Evolutionary conservation across 2,329 filamentous ascomycete species (phyloP), one percentile per base, ranked within the genome.

Genomic region (Colletotrichum orbiculare): DNA sequence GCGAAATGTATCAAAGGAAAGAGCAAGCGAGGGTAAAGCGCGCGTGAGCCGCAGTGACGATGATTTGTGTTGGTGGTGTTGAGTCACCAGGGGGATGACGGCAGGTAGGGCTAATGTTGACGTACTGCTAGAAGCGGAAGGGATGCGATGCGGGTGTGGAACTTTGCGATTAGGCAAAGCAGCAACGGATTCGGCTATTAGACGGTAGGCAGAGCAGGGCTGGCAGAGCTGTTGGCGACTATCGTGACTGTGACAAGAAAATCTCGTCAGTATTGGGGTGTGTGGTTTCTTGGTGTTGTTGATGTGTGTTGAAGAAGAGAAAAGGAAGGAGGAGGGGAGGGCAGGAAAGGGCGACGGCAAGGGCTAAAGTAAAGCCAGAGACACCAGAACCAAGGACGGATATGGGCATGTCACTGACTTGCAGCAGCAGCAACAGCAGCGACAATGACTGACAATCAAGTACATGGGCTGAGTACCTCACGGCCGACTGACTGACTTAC

Each of bases 161-260:
- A 75, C 71, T 69, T 73, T 71, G 71, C 69, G 59, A 56, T 45
- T 50, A 54, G 49, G 56, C 61, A 60, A 52, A 60, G 61, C 38
- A 47, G 61, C 15, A 17, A 17, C 43, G 57, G 62, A 62, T 45
- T 55, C 58, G 62, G 52, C 63, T 62, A 66, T 71, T 68, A 25
- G 73, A 69, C 69, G 69, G 69, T 47, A 57, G 25, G 62, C 62
- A 62, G 58, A 62, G 55, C 77, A 77, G 42, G 71, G 72, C 73
- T 77, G 78, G 80, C 80, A 79, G 74, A 76, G 82, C 84, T 86
- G 84, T 77, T 79, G 84, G 25, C 81, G 84, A 87, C 79, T 77
- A 83, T 83, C 84, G 77, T 79, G 81, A 83, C 85, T 85, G 85
- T 85, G 85, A 87, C 85, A 82, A 79, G 78, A 81, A 81, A 85